Evolutionary conservation across 2,329 filamentous ascomycete species (phyloP).

Genomic region (Fusarium hostae): DNA sequence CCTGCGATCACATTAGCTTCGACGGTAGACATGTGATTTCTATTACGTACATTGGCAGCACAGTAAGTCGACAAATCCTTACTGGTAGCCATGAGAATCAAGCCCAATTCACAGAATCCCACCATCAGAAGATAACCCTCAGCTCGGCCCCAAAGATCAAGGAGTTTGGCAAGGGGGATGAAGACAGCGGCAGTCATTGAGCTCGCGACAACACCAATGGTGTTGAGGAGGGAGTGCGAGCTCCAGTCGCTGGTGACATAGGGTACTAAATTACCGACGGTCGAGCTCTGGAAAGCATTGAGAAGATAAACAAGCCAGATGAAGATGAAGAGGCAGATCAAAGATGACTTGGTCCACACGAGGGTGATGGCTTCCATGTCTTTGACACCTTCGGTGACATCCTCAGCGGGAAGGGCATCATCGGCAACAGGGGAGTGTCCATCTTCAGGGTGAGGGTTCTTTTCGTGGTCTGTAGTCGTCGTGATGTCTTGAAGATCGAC

Average conservation of each 20-base stretch:
- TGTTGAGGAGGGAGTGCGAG: conserved; percentile 9
- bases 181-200: conserved; percentile 17
- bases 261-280: conserved; percentile 41
- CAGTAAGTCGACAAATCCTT: conserved; percentile 55
- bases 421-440: not conserved
- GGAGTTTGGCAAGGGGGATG: conserved; percentile 11
- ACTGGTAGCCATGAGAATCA: conserved; percentile 71
- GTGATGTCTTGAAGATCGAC: conserved; percentile 8
- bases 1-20: not conserved
- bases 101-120: conserved; percentile 52
- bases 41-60: conserved; percentile 58
- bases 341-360: conserved; percentile 5
- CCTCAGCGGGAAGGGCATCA: conserved; percentile 8
- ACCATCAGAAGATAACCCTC: conserved; percentile 20
- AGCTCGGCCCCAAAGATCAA: conserved; percentile 19
- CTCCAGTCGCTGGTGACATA: conserved; percentile 11
- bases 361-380: conserved; percentile 24
- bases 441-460: conserved; percentile 17
- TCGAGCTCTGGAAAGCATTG: conserved; percentile 49
- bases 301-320: conserved; percentile 16
- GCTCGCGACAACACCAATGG: conserved; percentile 7
- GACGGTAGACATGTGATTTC: rapidly evolving
- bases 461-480: conserved; percentile 7
- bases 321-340: conserved; percentile 14
- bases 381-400: conserved; percentile 37